Base-by-base conservation (phyloP, 345 rosid species). In the Hirschfeldia incana region DNA sequence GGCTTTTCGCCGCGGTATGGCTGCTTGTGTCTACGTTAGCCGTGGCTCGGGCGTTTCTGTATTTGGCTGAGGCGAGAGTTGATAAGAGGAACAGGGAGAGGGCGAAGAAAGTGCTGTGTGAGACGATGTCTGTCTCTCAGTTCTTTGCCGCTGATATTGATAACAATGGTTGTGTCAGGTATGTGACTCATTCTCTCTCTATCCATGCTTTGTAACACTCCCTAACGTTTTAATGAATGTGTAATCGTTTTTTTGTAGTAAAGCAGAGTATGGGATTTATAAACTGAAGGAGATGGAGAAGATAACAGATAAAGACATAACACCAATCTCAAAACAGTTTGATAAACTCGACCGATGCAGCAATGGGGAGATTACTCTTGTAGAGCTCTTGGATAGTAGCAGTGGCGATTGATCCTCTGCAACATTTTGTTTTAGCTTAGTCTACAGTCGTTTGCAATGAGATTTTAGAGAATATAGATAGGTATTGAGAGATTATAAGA, bases 71-170 rank as follows among this genome's bases (percentile, higher is more conserved):
- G 83, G 98, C 98, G 1, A 89, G 97, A 80, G 96, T 95, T 29
- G 98, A 93, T 84, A 95, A 88, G 85, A 82, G 97, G 80, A 92
- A 95, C 44, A 86, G 99, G 84, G 89, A 58, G 78, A 82, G 91
- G 81, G 94, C 89, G 0, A 91, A 95, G 80, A 88, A 89, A 92
- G 98, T 95, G 70, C 93, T 93, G 60, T 90, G 96, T 58, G 98
- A 91, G 58, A 84, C 87, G 27, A 90, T 95, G 98, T 91, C 98
- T 28, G 89, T 93, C 49, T 80, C 98, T 11, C 92, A 95, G 88
- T 95, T 93, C 82, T 96, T 95, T 55, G 93, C 97, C 55, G 97
- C 99, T 3, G 98, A 95, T 76, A 90, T 93, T 51, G 98, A 95
- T 74, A 89, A 95, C 77, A 93, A 95, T 81, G 97, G 98, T 67